Percentiles rank a stretch among this genome's conserved stretches.
Evolutionary conservation across 345 rosid species (phyloP).

Genomic region (Brassica incana): DNA sequence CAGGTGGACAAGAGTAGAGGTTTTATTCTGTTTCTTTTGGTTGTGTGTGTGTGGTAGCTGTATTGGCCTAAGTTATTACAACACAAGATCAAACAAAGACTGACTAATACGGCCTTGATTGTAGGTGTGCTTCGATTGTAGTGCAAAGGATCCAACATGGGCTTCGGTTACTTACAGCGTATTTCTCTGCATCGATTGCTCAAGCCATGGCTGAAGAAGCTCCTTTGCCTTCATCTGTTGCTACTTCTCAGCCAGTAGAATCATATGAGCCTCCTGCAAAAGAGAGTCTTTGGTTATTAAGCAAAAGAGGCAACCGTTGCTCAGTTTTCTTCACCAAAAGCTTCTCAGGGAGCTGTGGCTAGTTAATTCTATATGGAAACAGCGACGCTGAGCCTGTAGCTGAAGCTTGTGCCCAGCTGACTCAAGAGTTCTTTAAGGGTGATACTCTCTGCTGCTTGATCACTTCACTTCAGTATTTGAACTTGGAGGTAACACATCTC

Average conservation of each 20-base stretch:
- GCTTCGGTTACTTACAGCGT: conserved; percentile 95
- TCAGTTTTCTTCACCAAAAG: too few relatives aligned
- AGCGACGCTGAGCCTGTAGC: conserved; percentile 93
- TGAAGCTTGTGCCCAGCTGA: conserved; percentile 88
- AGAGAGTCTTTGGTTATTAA: background rate
- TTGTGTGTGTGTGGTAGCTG: too few relatives aligned
- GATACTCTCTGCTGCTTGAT: conserved; percentile 75
- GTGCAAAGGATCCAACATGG: conserved; percentile 27
- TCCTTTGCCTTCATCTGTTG: background rate
- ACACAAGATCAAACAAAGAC: too few relatives aligned
- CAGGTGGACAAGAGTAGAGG: conserved; percentile 56
- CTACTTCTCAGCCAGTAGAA: background rate
- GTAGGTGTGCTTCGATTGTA: background rate
- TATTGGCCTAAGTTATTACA: too few relatives aligned
- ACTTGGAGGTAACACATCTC: conserved; percentile 66
- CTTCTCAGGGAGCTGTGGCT: too few relatives aligned
- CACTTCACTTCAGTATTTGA: conserved; percentile 69
- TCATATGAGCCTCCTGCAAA: background rate
- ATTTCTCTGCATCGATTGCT: conserved; percentile 98
- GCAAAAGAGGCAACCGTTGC: too few relatives aligned
- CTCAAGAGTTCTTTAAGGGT: conserved; percentile 86
- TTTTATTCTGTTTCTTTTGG: too few relatives aligned
- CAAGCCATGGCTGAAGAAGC: conserved; percentile 22
- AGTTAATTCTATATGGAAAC: conserved; percentile 84
- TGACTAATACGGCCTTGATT: background rate